Evolutionary conservation across 2,329 filamentous ascomycete genomes (phyloP), one percentile per base, ranked within the genome.

Genomic region (Cordyceps fumosorosea): DNA sequence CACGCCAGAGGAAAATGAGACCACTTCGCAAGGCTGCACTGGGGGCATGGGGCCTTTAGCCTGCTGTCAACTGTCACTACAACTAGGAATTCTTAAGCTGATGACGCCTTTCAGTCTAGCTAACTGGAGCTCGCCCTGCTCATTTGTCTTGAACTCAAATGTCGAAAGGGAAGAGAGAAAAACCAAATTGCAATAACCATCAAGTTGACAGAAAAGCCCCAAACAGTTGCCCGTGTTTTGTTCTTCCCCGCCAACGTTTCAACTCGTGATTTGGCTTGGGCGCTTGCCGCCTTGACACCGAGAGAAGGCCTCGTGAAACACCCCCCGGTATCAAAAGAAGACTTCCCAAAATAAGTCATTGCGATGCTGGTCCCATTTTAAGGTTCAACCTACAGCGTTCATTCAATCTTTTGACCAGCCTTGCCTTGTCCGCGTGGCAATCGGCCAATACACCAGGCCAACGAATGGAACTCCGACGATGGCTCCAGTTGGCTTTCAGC

Each of bases 1-100:
- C 40, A 60, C 26, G 14, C 42, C 29, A 51, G 29, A 34, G n/a
- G 40, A 44, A 37, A 54, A 60, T 60, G 50, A 60, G 51, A 24
- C 58, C 58, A 54, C 51, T 44, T 40, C 8, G 18, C 45, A 32
- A 52, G 34, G 47, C 56, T 34, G 5, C 8, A 18, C 18, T 26
- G 29, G 20, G 14, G 40, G 37, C 26, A 40, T 24, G 34, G 34
- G 34, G 3, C 34, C 34, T 29, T 29, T 29, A 37, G 34, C 34
- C 12, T 37, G 34, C 34, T 37, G 34, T 37, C 34, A 37, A 56
- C 47, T 40, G 10, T 20, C 7, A 58, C 10, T 18, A 44, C n/a
- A 26, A 52, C 24, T 22, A 42, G 45, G 12, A 34, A 52, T 22
- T 32, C 20, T 34, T 7, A 34, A 24, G 24, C 26, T 22, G 45